These are phyloP conservation scores for Phytophthora pinifolia DNA, from an alignment of 352 stramenopile genomes.

Conservation along the genomic window DNA sequence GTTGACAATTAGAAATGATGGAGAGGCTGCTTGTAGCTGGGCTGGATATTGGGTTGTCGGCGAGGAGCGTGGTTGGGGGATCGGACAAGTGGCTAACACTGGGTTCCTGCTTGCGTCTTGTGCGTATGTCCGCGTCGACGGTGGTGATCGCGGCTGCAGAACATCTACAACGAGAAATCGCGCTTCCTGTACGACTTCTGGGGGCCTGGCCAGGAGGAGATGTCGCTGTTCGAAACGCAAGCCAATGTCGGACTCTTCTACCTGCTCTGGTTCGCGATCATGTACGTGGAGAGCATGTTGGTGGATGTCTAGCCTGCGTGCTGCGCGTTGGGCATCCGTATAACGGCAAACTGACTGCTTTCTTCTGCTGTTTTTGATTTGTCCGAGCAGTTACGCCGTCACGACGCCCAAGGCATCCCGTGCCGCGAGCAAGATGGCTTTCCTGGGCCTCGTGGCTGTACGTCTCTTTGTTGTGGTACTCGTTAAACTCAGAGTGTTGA, in stretches of 20 bases:
- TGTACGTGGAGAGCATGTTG: conserved; percentile 41
- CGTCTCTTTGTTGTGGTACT: conserved; percentile 8
- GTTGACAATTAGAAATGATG: conserved; percentile 1
- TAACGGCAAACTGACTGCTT: conserved; percentile 13
- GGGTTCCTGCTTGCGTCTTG: conserved; percentile 2
- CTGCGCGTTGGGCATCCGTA: background rate
- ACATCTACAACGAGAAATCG: conserved; percentile 61
- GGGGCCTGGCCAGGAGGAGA: conserved; percentile 44
- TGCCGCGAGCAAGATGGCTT: conserved; percentile 50
- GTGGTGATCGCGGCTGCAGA: conserved; percentile 22
- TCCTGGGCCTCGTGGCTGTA: conserved; percentile 46
- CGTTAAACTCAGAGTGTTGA: background rate
- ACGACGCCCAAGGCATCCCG: conserved; percentile 43
- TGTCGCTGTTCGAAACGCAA: conserved; percentile 50
- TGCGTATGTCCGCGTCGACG: conserved; percentile 4
- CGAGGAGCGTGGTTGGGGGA: background rate
- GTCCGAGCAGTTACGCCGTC: conserved; percentile 41
- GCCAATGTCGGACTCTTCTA: conserved; percentile 72
- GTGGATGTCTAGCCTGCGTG: background rate
- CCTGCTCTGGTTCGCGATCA: conserved; percentile 56
- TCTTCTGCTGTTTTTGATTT: conserved; percentile 6
- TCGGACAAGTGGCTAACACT: conserved; percentile 6
- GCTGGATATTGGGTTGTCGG: background rate
- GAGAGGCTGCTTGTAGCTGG: too few species aligned
- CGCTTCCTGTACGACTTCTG: conserved; percentile 67